Conservation (phyloP, 2,329 filamentous ascomycete genomes). For the Coniochaeta ligniaria region DNA sequence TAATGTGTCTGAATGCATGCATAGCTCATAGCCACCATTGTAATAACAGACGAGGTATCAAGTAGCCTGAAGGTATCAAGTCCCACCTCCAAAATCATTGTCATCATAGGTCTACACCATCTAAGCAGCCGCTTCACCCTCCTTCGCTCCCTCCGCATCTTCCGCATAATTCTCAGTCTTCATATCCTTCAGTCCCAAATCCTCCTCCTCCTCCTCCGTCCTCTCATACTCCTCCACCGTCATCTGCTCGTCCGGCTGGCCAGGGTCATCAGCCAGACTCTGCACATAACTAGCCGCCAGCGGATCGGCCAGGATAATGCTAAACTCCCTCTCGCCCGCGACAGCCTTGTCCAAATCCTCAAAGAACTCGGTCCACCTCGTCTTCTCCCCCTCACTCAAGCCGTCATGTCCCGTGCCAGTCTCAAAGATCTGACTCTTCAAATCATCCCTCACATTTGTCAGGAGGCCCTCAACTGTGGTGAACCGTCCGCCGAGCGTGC, state of each 20-base stretch:
- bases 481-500: constrained; percentile 91
- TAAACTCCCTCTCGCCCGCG: constrained; percentile 72
- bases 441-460: constrained; percentile 85
- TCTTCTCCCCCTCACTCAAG: constrained; percentile 55
- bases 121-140: neutral
- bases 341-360: constrained; percentile 68
- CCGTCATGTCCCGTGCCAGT: constrained; percentile 69
- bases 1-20: too few relatives aligned
- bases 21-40: too few relatives aligned
- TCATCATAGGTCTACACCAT: neutral
- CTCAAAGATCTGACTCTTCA: constrained; percentile 83
- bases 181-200: constrained; percentile 86
- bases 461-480: constrained; percentile 93
- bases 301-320: constrained; percentile 77
- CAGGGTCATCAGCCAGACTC: constrained; percentile 70
- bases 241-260: constrained; percentile 68
- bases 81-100: neutral
- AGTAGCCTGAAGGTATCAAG: neutral
- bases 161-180: constrained; percentile 81
- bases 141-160: constrained; percentile 23
- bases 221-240: constrained; percentile 75
- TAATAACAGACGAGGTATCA: too few relatives aligned
- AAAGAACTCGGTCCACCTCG: constrained; percentile 79
- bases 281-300: constrained; percentile 92
- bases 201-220: constrained; percentile 88